Evolutionary conservation across 2,329 filamentous ascomycete species (phyloP), one percentile per base, ranked within the genome.

Genomic region (Verticillium dahliae): DNA sequence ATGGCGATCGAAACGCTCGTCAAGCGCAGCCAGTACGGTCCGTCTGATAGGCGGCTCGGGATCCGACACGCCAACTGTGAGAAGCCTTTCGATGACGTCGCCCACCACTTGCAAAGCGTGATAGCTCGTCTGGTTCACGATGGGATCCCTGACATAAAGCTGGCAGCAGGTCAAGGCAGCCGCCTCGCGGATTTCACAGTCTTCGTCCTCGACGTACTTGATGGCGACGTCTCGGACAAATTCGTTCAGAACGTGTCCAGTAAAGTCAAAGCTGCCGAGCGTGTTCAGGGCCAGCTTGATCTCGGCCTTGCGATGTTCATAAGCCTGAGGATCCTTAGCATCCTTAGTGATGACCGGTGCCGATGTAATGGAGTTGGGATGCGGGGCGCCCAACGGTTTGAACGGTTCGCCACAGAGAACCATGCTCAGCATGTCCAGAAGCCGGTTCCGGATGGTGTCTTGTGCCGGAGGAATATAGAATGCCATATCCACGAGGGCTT

Each of bases 161-260:
- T 99, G 96, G 71, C 96, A 99, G 76, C 95, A 98, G 5, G 96
- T 99, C 64, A 99, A 81, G 15, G 95, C 93, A 2, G 95, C 94
- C 15, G 95, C 95, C 75, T 97, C 94, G 63, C 95, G 87, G 58
- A 97, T 97, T 66, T 96, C 91, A 0, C 92, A 84, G 69, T 97
- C 96, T 68, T 98, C 94, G 65, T 96, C 95, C 68, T 99, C 94
- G 52, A 99, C 94, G 69, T 97, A 99, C 73, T 94, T 95, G 71
- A 99, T 96, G 4, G 96, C 95, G 58, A 99, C 95, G 72, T 99
- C 95, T 31, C 95, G 90, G 34, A 99, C 95, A 68, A 99, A 99
- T 73, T 99, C 96, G 69, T 99, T 99, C 15, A 99, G 79, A 15
- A 97, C 90, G 70, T 98, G 92, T 1, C 91, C 89, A 64, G 84